Conservation (phyloP, 306 rosid genomes). For the Cicer pinnatifidum region DNA sequence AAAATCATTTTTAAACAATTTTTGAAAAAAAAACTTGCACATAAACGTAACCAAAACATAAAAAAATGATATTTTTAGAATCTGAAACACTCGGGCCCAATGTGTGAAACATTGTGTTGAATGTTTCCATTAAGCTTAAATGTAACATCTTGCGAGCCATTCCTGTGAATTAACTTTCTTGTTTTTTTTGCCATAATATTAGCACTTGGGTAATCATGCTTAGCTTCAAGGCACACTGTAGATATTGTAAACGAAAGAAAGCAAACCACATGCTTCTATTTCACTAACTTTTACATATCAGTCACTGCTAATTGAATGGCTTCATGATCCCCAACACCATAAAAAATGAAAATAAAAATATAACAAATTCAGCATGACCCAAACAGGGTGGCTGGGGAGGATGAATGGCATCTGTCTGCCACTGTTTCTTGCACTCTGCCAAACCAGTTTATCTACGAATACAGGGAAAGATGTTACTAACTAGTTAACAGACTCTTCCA, state of each 20-base stretch:
- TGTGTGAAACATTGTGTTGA: too few species aligned
- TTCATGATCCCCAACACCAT: neutral
- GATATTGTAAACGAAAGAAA: slow-evolving; percentile 5
- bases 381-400: neutral
- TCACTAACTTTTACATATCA: slow-evolving; percentile 2
- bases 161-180: neutral
- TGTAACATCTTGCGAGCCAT: neutral
- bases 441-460: slow-evolving; percentile 31
- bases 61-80: too few species aligned
- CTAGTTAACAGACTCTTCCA: slow-evolving; percentile 18
- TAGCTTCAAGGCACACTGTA: slow-evolving; percentile 6
- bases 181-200: neutral
- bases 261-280: neutral
- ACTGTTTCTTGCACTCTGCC: slow-evolving; percentile 19
- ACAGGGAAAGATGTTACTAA: slow-evolving; percentile 3
- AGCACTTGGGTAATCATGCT: neutral
- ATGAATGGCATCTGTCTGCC: neutral
- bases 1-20: too few species aligned
- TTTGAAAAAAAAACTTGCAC: too few species aligned
- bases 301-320: slow-evolving; percentile 7
- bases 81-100: too few species aligned
- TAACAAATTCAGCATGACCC: neutral
- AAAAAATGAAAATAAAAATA: neutral
- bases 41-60: too few species aligned
- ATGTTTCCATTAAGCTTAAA: neutral